These are phyloP conservation scores for Fraxinus nigra DNA, from an alignment of 305 asterid genomes.

Conservation along the genomic window DNA sequence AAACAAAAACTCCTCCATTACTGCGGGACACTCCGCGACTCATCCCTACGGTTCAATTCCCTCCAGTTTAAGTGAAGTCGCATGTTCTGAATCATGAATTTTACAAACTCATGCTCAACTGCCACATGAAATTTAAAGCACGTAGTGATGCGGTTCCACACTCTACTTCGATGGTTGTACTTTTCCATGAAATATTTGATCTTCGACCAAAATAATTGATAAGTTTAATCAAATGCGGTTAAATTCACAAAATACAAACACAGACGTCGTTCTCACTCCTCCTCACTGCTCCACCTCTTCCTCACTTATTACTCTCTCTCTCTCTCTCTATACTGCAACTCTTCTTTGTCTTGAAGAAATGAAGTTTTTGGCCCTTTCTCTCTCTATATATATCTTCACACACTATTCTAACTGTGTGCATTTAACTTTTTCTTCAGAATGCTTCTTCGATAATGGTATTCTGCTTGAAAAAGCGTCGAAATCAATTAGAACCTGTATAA, in stretches of 20 bases:
- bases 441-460: constrained; percentile 41
- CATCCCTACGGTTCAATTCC: constrained; percentile 5
- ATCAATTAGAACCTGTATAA: constrained; percentile 17
- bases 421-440: constrained; percentile 22
- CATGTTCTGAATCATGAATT: neutral
- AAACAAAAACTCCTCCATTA: constrained; percentile 20
- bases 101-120: neutral
- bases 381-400: neutral
- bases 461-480: constrained; percentile 39
- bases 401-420: constrained; percentile 8
- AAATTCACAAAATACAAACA: constrained; percentile 38
- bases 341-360: too few species aligned
- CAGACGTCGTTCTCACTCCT: constrained; percentile 39
- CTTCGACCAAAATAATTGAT: constrained; percentile 18
- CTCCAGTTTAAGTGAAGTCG: neutral
- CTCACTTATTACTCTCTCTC: too few species aligned
- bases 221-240: constrained; percentile 29
- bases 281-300: constrained; percentile 24
- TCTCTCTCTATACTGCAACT: too few species aligned
- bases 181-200: neutral
- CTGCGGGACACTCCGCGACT: constrained; percentile 24
- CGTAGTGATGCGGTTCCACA: constrained; percentile 1
- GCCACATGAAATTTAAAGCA: neutral
- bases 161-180: neutral
- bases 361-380: too few species aligned